Evolutionary conservation across 2,329 filamentous ascomycete genomes (phyloP).

Genomic region (Hymenoscyphus infarciens): DNA sequence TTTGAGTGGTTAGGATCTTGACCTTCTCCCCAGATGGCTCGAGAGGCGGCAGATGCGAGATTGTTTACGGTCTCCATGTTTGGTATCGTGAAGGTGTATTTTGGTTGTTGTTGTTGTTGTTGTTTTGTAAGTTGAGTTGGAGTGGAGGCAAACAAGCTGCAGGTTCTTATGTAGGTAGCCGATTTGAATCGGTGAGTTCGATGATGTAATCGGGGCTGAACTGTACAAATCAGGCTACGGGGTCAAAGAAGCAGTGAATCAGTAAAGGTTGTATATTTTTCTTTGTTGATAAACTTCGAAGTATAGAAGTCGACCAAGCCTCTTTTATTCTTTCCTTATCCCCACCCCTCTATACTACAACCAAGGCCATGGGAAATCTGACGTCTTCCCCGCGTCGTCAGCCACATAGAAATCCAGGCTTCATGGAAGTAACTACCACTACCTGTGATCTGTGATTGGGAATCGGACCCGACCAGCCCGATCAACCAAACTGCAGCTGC

Average conservation of each 20-base stretch:
- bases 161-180: neutral
- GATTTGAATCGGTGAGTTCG: neutral
- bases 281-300: neutral
- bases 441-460: neutral
- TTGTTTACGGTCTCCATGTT: conserved; percentile 61
- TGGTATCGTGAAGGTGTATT: neutral
- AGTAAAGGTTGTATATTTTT: neutral
- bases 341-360: neutral
- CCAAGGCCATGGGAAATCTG: neutral
- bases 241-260: neutral
- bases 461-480: neutral
- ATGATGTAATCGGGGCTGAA: conserved; percentile 2
- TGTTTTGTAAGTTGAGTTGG: neutral
- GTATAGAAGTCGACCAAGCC: neutral
- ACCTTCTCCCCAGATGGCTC: conserved; percentile 42
- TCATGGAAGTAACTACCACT: neutral
- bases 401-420: neutral
- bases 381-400: neutral
- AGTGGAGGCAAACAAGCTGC: neutral
- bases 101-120: neutral
- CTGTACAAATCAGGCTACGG: neutral
- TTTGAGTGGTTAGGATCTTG: conserved; percentile 24
- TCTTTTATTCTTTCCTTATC: neutral
- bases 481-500: neutral
- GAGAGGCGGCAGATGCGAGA: conserved; percentile 44